Conservation (phyloP, 768 basidiomycete genomes). For the Lactarius sp. region DNA sequence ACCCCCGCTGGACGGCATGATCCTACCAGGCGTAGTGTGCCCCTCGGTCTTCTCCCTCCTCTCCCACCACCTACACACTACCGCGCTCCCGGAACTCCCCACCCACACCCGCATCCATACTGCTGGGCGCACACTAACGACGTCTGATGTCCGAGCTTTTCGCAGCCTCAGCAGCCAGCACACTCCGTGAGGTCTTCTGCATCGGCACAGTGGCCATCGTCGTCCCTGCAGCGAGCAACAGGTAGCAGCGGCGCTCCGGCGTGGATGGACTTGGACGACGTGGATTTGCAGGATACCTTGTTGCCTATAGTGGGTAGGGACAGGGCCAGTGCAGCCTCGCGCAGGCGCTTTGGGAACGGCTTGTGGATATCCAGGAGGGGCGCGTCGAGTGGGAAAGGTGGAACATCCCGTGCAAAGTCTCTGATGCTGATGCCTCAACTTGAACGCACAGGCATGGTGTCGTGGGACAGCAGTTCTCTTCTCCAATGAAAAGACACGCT, state of each 20-base stretch:
- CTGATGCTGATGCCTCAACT: neutral
- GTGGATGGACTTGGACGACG: too few species aligned
- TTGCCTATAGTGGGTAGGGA: conserved; percentile 51
- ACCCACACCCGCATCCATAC: too few species aligned
- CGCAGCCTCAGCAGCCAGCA: conserved; percentile 25
- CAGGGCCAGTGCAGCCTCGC: conserved; percentile 44
- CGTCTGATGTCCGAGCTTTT: conserved; percentile 37
- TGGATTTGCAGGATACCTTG: conserved; percentile 10
- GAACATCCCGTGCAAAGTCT: conserved; percentile 42
- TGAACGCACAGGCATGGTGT: too few species aligned
- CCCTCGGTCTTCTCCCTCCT: too few species aligned
- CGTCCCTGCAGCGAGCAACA: conserved; percentile 65
- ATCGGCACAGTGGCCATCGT: conserved; percentile 82
- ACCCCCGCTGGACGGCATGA: too few species aligned
- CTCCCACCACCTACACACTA: too few species aligned
- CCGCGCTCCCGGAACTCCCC: too few species aligned
- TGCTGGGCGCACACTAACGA: too few species aligned
- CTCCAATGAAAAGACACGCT: too few species aligned
- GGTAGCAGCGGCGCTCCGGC: conserved; percentile 49
- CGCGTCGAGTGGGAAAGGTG: conserved; percentile 56
- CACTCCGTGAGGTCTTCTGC: conserved; percentile 48
- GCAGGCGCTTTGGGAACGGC: conserved; percentile 59
- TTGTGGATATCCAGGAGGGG: conserved; percentile 75
- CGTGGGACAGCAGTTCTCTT: too few species aligned
- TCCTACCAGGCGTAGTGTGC: too few species aligned